Percentiles rank a stretch among this genome's conserved stretches.
Evolutionary conservation across 345 rosid genomes (phyloP).

Genomic region (Dimocarpus longan): DNA sequence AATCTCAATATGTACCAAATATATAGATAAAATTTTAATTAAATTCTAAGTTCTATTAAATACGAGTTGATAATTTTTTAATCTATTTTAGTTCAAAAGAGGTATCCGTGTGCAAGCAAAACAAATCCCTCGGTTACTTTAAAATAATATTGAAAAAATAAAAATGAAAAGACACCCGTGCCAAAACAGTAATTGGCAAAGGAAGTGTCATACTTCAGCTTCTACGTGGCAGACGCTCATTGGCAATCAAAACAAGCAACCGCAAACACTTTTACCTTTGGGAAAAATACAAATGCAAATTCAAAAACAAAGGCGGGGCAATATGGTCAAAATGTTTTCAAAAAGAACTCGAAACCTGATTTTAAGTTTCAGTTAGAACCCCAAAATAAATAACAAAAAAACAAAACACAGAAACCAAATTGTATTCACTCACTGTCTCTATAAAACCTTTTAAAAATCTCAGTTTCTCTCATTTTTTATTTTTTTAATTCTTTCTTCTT

Average conservation of each 20-base stretch:
- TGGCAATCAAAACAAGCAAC: background rate
- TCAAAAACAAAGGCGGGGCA: conserved; percentile 29
- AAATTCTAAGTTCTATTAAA: too few relatives aligned
- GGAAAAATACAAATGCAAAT: conserved; percentile 9
- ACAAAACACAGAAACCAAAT: background rate
- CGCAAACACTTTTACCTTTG: background rate
- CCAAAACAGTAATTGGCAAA: too few relatives aligned
- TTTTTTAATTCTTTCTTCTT: background rate
- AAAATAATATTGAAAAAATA: too few relatives aligned
- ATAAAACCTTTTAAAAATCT: background rate
- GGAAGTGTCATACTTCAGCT: too few relatives aligned
- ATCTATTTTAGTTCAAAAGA: too few relatives aligned
- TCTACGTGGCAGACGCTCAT: conserved; percentile 10
- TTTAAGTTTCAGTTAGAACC: background rate
- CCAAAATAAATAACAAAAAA: background rate
- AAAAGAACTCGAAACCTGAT: background rate
- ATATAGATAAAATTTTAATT: too few relatives aligned
- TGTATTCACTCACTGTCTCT: background rate
- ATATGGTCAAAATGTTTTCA: conserved; percentile 6
- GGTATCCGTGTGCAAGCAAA: too few relatives aligned
- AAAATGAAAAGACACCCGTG: too few relatives aligned
- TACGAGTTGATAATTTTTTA: too few relatives aligned
- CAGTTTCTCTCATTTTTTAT: background rate
- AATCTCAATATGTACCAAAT: too few relatives aligned
- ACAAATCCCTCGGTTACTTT: too few relatives aligned